Evolutionary conservation across 163 green algal species (phyloP), one percentile per base, ranked within the genome.

Genomic region (Scenedesmus sp.): DNA sequence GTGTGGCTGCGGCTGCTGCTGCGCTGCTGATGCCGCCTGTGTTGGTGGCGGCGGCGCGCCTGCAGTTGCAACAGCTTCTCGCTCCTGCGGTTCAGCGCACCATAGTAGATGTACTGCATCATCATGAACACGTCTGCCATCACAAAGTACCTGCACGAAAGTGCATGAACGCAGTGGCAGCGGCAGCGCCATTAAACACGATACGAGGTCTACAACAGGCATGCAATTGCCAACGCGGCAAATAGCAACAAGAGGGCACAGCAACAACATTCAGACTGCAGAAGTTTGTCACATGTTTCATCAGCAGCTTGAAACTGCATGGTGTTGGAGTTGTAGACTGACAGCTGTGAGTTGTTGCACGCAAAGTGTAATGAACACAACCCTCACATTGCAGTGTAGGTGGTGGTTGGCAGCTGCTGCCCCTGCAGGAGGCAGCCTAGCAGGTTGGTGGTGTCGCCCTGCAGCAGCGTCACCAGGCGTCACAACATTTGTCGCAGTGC

Each of bases 361-460:
- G n/a, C n/a, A n/a, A n/a, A n/a, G n/a, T n/a, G n/a, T 24, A 9
- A 49, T 13, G 49, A 37, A 30, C 30, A 61, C 2, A 37, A 85
- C 43, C 30, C 85, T 70, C 35, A 90, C 93, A 95, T 95, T 10
- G 97, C 97, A 0, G 97, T 98, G 86, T 97, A 97, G n/a, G 95
- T 97, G 43, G 97, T 96, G 0, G 97, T 98, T 12, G 95, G 93
- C 89, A 98, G 94, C 94, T 99, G 97, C 89, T 97, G 94, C 80
- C 96, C 96, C 18, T 95, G 95, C 59, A 99, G 89, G 3, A 98
- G 83, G 85, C 95, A 97, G 0, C 97, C 98, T 49, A 99, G 82
- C n/a, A 99, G 94, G 90, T 99, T 99, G 86, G 94, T 96, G 3
- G 97, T 98, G 94, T 99, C 98, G 3, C 98, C 98, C 90, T 96